These are phyloP conservation scores for Pichiaceae sp. DNA, from an alignment of 1,139 yeast genomes.

Conservation along the genomic window DNA sequence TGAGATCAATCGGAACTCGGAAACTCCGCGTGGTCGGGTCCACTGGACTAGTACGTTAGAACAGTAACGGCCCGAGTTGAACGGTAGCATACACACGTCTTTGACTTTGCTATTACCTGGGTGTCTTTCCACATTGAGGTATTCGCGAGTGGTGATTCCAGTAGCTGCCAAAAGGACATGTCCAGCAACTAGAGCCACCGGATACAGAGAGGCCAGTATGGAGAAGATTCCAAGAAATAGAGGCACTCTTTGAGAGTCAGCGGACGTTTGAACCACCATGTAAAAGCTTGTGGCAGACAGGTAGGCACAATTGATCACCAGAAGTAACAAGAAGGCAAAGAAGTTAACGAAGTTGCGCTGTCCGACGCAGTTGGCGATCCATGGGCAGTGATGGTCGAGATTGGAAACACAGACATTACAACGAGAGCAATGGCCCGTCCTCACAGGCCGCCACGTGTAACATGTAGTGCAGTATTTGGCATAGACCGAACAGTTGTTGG, in stretches of 20 bases:
- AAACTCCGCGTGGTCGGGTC: constrained; percentile 41
- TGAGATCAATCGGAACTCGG: constrained; percentile 28
- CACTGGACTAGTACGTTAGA: constrained; percentile 39
- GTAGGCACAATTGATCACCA: constrained; percentile 17
- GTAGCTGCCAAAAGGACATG: constrained; percentile 48
- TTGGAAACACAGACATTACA: constrained; percentile 54
- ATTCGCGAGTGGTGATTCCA: constrained; percentile 69
- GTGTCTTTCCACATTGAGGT: constrained; percentile 26
- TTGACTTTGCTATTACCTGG: constrained; percentile 16
- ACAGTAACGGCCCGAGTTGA: constrained; percentile 28
- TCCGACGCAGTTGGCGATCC: constrained; percentile 78
- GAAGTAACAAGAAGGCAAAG: constrained; percentile 35
- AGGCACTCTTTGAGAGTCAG: constrained; percentile 24
- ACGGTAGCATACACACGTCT: constrained; percentile 34
- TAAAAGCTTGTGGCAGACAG: constrained; percentile 18
- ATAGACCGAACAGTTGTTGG: constrained; percentile 6
- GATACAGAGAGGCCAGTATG: constrained; percentile 40
- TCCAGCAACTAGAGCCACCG: constrained; percentile 40
- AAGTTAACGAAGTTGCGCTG: constrained; percentile 58
- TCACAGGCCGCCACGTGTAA: constrained; percentile 58
- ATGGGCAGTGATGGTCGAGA: constrained; percentile 75
- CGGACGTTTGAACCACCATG: constrained; percentile 2
- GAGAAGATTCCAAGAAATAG: constrained; percentile 39
- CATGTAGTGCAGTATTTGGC: constrained; percentile 52
- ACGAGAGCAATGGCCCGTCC: constrained; percentile 60